Conservation (phyloP, 2,329 filamentous ascomycete species). For the Arthrobotrys pseudoclavata region DNA sequence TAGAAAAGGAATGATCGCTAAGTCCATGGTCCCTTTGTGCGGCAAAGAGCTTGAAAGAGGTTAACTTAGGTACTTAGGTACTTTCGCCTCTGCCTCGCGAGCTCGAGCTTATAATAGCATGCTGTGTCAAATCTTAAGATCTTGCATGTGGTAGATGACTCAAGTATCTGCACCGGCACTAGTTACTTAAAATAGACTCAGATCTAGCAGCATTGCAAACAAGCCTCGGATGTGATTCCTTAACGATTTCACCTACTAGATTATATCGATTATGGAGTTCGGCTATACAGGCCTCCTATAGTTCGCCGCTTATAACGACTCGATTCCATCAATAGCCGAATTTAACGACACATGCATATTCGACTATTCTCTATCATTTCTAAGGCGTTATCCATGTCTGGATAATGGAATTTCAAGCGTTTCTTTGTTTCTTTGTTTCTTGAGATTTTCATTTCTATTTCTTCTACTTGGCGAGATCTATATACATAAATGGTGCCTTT, state of each 20-base stretch:
- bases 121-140: too few relatives aligned
- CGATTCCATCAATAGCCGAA: not conserved
- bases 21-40: too few relatives aligned
- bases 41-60: too few relatives aligned
- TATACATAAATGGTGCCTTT: constrained; percentile 8
- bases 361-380: not conserved
- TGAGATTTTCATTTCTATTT: not conserved
- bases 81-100: too few relatives aligned
- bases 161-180: not conserved
- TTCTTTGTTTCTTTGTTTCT: constrained; percentile 4
- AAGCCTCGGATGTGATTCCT: not conserved
- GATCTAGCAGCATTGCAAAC: not conserved
- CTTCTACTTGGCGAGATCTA: not conserved
- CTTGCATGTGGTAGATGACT: not conserved
- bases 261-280: constrained; percentile 1
- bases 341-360: not conserved
- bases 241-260: not conserved
- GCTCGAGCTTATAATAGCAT: too few relatives aligned
- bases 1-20: too few relatives aligned
- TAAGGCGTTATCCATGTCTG: not conserved
- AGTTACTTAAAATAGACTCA: not conserved
- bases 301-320: not conserved
- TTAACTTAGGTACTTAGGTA: too few relatives aligned
- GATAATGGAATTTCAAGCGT: not conserved
- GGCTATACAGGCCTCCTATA: not conserved